phyloP scores from a whole-genome alignment of 176 grass and related monocot species.

The Hordeum marinum region DNA sequence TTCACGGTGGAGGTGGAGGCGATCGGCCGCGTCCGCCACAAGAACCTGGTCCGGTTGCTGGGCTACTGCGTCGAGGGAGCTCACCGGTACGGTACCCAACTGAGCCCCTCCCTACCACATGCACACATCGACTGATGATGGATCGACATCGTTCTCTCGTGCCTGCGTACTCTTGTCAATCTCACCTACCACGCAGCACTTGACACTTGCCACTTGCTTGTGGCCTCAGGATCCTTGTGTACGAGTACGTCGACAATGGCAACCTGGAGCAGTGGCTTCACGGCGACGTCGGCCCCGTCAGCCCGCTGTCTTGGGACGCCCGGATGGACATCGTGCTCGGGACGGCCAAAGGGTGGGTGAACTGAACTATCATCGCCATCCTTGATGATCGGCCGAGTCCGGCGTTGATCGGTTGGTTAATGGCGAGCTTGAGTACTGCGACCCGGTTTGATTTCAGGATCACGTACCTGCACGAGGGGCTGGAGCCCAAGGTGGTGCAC shows the following conservation, averaged over 20 bases:
- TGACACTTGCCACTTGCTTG: constrained; percentile 12
- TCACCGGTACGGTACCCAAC: constrained; percentile 29
- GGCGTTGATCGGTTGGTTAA: neutral
- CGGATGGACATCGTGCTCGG: constrained; percentile 78
- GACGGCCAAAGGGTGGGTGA: constrained; percentile 67
- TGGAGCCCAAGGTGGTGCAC: constrained; percentile 93
- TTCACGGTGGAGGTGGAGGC: constrained; percentile 92
- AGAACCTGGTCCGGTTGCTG: constrained; percentile 69
- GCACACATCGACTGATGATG: neutral
- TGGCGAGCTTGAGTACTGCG: neutral
- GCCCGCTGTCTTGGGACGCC: constrained; percentile 72
- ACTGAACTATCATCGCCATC: too few relatives aligned
- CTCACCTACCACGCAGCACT: neutral
- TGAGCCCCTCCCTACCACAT: neutral
- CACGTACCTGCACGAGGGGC: constrained; percentile 84
- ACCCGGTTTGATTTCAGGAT: constrained; percentile 36
- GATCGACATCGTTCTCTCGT: neutral
- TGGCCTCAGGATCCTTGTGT: constrained; percentile 71
- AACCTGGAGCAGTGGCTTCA: constrained; percentile 95
- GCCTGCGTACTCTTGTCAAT: neutral
- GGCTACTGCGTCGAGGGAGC: constrained; percentile 91
- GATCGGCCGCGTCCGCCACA: constrained; percentile 90
- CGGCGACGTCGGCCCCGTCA: constrained; percentile 53
- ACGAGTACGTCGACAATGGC: constrained; percentile 82
- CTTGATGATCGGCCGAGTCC: too few relatives aligned